phyloP scores from a whole-genome alignment of 176 grass and related monocot genomes.

The Ampelocalamus luodianensis region DNA sequence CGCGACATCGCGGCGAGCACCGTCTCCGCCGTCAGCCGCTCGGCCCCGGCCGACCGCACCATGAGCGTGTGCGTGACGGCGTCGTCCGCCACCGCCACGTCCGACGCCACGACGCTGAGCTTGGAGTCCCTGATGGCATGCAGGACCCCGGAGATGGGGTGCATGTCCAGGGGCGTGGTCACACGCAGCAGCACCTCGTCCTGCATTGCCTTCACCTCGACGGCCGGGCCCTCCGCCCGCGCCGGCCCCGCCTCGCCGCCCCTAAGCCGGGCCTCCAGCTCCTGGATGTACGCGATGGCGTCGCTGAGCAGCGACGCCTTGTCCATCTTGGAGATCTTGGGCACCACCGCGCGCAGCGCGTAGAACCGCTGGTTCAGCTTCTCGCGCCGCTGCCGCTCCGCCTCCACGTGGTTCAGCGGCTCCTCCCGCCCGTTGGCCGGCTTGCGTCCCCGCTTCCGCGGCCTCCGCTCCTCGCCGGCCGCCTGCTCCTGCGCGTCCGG shows the following conservation, averaged over 20 bases:
- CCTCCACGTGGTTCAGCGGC: constrained; percentile 94
- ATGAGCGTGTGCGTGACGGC: constrained; percentile 75
- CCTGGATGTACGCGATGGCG: constrained; percentile 84
- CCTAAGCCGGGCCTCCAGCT: constrained; percentile 65
- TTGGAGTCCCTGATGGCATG: constrained; percentile 53
- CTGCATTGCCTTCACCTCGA: constrained; percentile 62
- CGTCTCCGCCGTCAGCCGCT: constrained; percentile 55
- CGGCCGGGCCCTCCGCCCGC: constrained; percentile 42
- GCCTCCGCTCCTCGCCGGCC: constrained; percentile 52
- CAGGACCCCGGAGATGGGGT: constrained; percentile 61
- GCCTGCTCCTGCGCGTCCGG: not conserved
- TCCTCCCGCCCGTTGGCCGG: constrained; percentile 90
- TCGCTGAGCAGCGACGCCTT: constrained; percentile 88
- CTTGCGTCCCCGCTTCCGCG: constrained; percentile 82
- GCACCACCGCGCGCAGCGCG: constrained; percentile 80
- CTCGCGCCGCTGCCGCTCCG: constrained; percentile 90
- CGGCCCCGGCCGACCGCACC: constrained; percentile 59
- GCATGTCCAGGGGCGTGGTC: constrained; percentile 63
- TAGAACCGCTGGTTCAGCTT: constrained; percentile 97
- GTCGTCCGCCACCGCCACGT: constrained; percentile 52
- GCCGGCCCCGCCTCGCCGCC: constrained; percentile 28
- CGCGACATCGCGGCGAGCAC: constrained; percentile 61
- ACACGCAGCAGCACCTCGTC: constrained; percentile 84
- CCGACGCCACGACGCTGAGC: constrained; percentile 62
- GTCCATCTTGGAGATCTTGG: constrained; percentile 93